Evolutionary conservation across 192 early-diverging fungal genomes (phyloP).

Genomic region (Cetraspora pellucida): DNA sequence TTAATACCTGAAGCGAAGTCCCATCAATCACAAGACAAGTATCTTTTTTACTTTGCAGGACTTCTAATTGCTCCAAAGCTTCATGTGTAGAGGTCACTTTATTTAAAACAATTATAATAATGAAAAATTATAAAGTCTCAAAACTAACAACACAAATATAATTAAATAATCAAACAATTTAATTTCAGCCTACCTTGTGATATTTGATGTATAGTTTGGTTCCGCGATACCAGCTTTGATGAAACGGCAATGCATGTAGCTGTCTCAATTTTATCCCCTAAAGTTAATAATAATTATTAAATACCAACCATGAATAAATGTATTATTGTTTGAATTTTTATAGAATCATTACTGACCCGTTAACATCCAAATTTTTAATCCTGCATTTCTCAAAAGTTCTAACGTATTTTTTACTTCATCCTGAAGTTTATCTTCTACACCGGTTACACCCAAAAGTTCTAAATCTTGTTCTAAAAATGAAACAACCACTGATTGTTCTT

Average conservation of each 20-base stretch:
- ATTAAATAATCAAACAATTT: no score
- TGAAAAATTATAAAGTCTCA: neutral
- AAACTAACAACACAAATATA: neutral
- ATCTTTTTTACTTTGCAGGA: constrained; percentile 71
- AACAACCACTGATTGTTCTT: constrained; percentile 68
- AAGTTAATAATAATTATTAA: constrained; percentile 2
- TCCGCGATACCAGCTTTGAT: constrained; percentile 84
- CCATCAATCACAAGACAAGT: constrained; percentile 90
- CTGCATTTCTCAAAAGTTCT: constrained; percentile 87
- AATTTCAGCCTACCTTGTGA: constrained; percentile 54
- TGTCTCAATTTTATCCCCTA: constrained; percentile 94
- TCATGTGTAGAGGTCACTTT: constrained; percentile 35
- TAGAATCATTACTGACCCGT: constrained; percentile 53
- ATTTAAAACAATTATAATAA: neutral
- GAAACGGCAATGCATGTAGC: constrained; percentile 95
- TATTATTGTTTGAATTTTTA: neutral
- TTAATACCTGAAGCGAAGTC: constrained; percentile 70
- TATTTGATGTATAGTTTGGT: constrained; percentile 84
- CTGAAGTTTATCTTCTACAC: constrained; percentile 96
- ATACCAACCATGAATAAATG: neutral
- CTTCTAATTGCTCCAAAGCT: constrained; percentile 72
- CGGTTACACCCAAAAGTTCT: constrained; percentile 89
- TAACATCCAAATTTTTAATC: constrained; percentile 95
- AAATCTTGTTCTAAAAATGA: constrained; percentile 79
- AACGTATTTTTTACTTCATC: constrained; percentile 89